Conservation (phyloP, 345 rosid genomes). For the Geranium brycei region DNA sequence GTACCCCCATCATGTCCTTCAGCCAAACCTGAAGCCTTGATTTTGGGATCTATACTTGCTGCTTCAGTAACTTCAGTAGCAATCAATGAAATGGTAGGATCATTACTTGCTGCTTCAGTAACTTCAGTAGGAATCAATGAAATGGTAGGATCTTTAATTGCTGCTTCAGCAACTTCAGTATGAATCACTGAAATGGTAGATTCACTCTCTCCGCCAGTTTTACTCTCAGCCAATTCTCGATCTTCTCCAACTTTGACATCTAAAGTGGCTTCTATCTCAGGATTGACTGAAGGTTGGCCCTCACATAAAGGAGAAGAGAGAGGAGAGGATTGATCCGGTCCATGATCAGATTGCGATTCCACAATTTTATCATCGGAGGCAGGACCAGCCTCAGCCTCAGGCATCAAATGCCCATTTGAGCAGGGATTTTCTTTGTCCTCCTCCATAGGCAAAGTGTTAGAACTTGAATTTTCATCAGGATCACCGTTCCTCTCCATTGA, state of each 20-base stretch:
- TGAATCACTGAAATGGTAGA: conserved; percentile 1
- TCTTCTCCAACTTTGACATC: conserved; percentile 12
- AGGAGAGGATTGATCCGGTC: conserved; percentile 8
- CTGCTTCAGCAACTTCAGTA: conserved; percentile 7
- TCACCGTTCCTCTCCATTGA: background rate
- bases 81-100: conserved; percentile 5
- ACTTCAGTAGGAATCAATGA: background rate
- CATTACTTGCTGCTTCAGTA: conserved; percentile 13
- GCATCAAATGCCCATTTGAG: conserved; percentile 7
- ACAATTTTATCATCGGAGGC: conserved; percentile 10
- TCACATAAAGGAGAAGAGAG: conserved; percentile 14
- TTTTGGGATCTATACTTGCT: conserved; percentile 15
- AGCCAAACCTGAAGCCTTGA: conserved; percentile 14
- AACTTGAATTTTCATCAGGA: background rate
- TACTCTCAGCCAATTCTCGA: conserved; percentile 14
- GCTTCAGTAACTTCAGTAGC: conserved; percentile 3
- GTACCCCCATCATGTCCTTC: conserved; percentile 18
- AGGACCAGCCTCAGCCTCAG: conserved; percentile 6
- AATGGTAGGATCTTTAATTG: conserved; percentile 14
- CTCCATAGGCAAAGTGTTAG: conserved; percentile 15
- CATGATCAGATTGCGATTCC: conserved; percentile 10
- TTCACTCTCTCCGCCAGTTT: conserved; percentile 13
- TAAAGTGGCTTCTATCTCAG: conserved; percentile 13
- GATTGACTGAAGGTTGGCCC: conserved; percentile 10
- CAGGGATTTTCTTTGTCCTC: conserved; percentile 10